phyloP scores from a whole-genome alignment of 345 rosid species.

The Citrus reticulata region DNA sequence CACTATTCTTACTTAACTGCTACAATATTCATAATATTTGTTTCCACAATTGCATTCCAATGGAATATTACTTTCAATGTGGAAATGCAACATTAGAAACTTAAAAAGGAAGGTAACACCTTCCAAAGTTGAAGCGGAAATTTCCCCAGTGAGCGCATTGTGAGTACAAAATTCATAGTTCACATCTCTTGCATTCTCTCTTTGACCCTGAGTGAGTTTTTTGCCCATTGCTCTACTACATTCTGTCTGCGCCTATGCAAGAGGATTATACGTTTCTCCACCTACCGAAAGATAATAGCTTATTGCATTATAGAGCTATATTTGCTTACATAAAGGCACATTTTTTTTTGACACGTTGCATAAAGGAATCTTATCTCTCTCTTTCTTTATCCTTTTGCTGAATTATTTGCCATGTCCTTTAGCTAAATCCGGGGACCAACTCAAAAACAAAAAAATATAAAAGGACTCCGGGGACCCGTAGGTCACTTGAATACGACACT shows the following conservation, averaged over 20 bases:
- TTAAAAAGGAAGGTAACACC: not conserved
- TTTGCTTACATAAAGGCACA: not conserved
- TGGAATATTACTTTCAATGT: not conserved
- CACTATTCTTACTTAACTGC: not conserved
- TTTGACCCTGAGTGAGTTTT: not conserved
- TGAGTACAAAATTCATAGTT: not conserved
- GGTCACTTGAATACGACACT: not conserved
- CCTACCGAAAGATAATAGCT: not conserved
- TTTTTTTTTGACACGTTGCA: not conserved
- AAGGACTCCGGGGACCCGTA: not conserved
- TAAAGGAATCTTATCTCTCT: not conserved
- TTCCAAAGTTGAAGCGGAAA: not conserved
- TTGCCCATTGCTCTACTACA: not conserved
- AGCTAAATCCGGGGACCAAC: not conserved
- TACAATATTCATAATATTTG: not conserved
- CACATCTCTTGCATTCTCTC: not conserved
- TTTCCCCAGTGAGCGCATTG: not conserved
- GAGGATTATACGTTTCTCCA: not conserved
- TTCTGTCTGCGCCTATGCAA: not conserved
- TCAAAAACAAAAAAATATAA: no score
- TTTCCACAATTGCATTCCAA: not conserved
- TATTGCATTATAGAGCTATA: not conserved
- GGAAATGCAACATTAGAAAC: not conserved
- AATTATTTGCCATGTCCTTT: not conserved
- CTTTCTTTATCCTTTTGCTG: not conserved